Evolutionary conservation across 1,284 basidiomycete species (phyloP).

Genomic region (Leccinum pallidistipes): DNA sequence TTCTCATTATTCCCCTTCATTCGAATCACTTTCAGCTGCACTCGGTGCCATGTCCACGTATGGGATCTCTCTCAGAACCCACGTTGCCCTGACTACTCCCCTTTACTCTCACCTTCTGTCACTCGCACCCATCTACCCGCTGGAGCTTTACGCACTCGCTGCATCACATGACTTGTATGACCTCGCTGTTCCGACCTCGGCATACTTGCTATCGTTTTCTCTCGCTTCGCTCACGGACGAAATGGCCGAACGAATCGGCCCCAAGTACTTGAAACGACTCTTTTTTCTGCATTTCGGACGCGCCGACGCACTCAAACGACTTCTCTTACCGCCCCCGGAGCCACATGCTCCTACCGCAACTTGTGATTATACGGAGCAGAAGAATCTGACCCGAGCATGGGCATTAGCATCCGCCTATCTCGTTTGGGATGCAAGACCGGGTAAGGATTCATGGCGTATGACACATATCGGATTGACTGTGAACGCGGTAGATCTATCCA

Average conservation of each 20-base stretch:
- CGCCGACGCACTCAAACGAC: slow-evolving; percentile 51
- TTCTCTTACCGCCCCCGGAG: slow-evolving; percentile 61
- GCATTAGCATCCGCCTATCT: slow-evolving; percentile 66
- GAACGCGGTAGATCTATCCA: slow-evolving; percentile 50
- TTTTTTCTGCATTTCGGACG: slow-evolving; percentile 46
- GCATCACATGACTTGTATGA: slow-evolving; percentile 55
- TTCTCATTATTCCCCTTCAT: slow-evolving; percentile 59
- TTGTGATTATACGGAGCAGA: slow-evolving; percentile 63
- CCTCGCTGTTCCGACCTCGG: slow-evolving; percentile 58
- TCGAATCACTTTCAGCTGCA: slow-evolving; percentile 48
- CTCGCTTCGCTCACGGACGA: slow-evolving; percentile 59
- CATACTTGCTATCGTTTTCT: slow-evolving; percentile 58
- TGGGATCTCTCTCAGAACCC: slow-evolving; percentile 46
- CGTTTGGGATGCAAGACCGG: slow-evolving; percentile 67
- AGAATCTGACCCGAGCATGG: slow-evolving; percentile 63
- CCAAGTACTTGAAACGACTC: slow-evolving; percentile 43
- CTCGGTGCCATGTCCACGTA: slow-evolving; percentile 50
- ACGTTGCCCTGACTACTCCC: slow-evolving; percentile 41
- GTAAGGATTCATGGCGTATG: slow-evolving; percentile 34
- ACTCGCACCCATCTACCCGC: slow-evolving; percentile 53
- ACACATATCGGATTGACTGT: slow-evolving; percentile 12
- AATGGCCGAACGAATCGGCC: slow-evolving; percentile 57
- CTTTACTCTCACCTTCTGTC: slow-evolving; percentile 50
- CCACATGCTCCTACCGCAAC: slow-evolving; percentile 56
- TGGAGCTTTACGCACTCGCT: slow-evolving; percentile 61